These are phyloP conservation scores for Boletus sp. DNA, from an alignment of 768 basidiomycete genomes.

Conservation along the genomic window DNA sequence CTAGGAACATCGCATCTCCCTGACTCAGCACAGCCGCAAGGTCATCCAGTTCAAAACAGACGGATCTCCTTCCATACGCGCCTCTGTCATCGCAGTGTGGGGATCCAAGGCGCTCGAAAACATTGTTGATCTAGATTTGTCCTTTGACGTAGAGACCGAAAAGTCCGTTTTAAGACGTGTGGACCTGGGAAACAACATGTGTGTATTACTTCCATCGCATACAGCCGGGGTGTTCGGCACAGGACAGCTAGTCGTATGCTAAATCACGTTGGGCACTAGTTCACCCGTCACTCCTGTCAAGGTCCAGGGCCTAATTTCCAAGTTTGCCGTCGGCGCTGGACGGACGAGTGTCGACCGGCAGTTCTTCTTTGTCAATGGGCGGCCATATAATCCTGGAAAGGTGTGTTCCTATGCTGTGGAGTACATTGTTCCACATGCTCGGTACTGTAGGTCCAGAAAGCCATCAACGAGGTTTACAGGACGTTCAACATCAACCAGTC, in stretches of 20 bases:
- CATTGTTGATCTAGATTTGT: slow-evolving; percentile 68
- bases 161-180: slow-evolving; percentile 30
- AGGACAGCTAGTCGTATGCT: not conserved
- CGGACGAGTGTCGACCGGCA: slow-evolving; percentile 81
- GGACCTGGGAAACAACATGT: slow-evolving; percentile 20
- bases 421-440: not conserved
- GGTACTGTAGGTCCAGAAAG: slow-evolving; percentile 68
- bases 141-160: slow-evolving; percentile 68
- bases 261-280: slow-evolving; percentile 9
- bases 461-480: slow-evolving; percentile 90
- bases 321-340: slow-evolving; percentile 72
- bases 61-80: slow-evolving; percentile 57
- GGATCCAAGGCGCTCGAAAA: slow-evolving; percentile 76
- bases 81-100: slow-evolving; percentile 76
- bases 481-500: slow-evolving; percentile 72
- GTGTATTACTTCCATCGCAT: slow-evolving; percentile 3
- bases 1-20: not conserved
- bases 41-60: slow-evolving; percentile 69
- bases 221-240: not conserved
- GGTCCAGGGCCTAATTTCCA: slow-evolving; percentile 80
- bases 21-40: slow-evolving; percentile 46
- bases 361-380: slow-evolving; percentile 88
- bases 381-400: slow-evolving; percentile 80
- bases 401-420: slow-evolving; percentile 35
- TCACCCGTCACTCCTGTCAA: slow-evolving; percentile 39